Percentiles rank a stretch among this genome's conserved stretches.
These are phyloP conservation scores for Naganishia antarctica DNA, from an alignment of 768 basidiomycete genomes.

Conservation along the genomic window DNA sequence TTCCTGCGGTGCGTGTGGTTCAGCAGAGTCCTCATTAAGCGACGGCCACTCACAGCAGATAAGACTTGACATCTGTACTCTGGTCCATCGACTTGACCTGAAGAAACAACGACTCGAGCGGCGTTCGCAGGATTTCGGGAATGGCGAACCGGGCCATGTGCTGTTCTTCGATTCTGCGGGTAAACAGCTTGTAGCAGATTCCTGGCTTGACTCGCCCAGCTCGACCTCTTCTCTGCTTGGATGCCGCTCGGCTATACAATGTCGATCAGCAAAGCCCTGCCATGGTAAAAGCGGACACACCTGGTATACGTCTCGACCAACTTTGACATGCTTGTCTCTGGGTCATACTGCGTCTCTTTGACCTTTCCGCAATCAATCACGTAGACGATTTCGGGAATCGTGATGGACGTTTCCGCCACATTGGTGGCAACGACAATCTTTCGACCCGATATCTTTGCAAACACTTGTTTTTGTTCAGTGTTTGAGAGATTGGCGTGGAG, in stretches of 20 bases:
- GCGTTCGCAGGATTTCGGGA: slow-evolving; percentile 83
- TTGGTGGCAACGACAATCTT: slow-evolving; percentile 88
- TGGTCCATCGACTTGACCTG: slow-evolving; percentile 75
- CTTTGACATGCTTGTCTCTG: slow-evolving; percentile 65
- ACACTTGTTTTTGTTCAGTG: slow-evolving; percentile 76
- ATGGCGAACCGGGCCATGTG: slow-evolving; percentile 66
- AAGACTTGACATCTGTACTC: slow-evolving; percentile 70
- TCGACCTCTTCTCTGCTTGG: slow-evolving; percentile 76
- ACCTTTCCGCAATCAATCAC: slow-evolving; percentile 80
- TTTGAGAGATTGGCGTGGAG: slow-evolving; percentile 83
- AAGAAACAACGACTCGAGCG: slow-evolving; percentile 74
- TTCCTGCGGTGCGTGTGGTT: slow-evolving; percentile 46
- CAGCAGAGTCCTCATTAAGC: not conserved
- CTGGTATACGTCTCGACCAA: slow-evolving; percentile 69
- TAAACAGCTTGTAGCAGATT: slow-evolving; percentile 80
- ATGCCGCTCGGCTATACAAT: slow-evolving; percentile 61
- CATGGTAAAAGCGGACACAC: slow-evolving; percentile 1
- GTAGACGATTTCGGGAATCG: slow-evolving; percentile 80
- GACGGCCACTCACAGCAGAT: slow-evolving; percentile 28
- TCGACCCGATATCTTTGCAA: slow-evolving; percentile 60
- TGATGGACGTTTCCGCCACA: slow-evolving; percentile 76
- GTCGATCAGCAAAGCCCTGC: slow-evolving; percentile 51
- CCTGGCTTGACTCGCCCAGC: slow-evolving; percentile 70
- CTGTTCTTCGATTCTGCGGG: slow-evolving; percentile 62
- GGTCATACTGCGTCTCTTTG: slow-evolving; percentile 71